Conservation (phyloP, 768 basidiomycete species). For the Butyriboletus loyo region DNA sequence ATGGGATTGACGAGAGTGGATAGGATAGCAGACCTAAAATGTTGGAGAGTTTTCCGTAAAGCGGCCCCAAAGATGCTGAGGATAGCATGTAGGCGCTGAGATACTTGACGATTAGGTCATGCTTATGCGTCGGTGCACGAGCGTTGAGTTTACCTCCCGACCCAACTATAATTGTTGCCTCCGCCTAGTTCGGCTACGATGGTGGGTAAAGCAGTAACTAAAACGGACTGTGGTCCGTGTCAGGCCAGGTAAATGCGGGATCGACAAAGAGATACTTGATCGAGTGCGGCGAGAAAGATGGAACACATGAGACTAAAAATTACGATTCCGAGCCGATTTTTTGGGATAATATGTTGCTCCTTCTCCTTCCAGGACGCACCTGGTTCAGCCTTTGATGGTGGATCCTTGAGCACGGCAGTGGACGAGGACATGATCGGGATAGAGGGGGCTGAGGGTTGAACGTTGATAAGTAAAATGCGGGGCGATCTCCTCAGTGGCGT, state of each 20-base stretch:
- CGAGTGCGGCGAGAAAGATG: slow-evolving; percentile 46
- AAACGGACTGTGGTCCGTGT: slow-evolving; percentile 36
- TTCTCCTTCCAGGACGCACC: slow-evolving; percentile 37
- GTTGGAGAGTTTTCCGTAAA: slow-evolving; percentile 49
- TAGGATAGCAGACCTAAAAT: slow-evolving; percentile 31
- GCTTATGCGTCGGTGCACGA: not conserved
- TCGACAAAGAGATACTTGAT: slow-evolving; percentile 33
- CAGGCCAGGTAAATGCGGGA: not conserved
- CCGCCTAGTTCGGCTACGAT: slow-evolving; percentile 45
- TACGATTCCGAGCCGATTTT: slow-evolving; percentile 41
- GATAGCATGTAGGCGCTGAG: slow-evolving; percentile 47
- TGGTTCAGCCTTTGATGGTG: slow-evolving; percentile 14
- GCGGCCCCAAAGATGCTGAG: slow-evolving; percentile 37
- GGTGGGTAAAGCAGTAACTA: slow-evolving; percentile 49
- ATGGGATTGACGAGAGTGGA: not conserved
- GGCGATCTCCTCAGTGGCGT: slow-evolving; percentile 4
- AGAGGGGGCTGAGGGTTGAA: not conserved
- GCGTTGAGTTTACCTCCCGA: slow-evolving; percentile 36
- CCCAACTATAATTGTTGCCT: slow-evolving; percentile 47
- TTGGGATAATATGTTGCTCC: slow-evolving; percentile 42
- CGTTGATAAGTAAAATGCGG: not conserved
- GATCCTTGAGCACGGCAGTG: not conserved
- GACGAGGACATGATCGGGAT: slow-evolving; percentile 7
- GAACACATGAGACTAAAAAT: slow-evolving; percentile 44
- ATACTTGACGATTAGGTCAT: not conserved